Evolutionary conservation across 2,329 filamentous ascomycete species (phyloP).

Genomic region (Trichothecium sympodiale): DNA sequence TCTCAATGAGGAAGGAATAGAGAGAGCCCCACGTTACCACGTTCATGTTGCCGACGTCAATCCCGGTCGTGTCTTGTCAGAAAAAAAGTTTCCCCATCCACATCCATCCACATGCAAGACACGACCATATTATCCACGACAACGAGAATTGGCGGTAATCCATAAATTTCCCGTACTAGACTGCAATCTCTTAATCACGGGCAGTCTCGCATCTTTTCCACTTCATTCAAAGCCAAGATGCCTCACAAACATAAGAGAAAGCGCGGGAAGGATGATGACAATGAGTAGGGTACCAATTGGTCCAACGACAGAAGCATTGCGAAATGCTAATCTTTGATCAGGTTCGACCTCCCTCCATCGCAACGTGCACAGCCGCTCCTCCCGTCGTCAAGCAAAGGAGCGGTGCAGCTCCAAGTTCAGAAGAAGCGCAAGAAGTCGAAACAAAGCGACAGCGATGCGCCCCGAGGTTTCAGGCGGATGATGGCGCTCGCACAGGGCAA

Average conservation of each 20-base stretch:
- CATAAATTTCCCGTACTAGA: too few relatives aligned
- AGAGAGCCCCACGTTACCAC: too few relatives aligned
- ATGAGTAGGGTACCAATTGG: constrained; percentile 32
- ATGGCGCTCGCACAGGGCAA: constrained; percentile 64
- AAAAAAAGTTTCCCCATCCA: too few relatives aligned
- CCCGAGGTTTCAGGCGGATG: constrained; percentile 74
- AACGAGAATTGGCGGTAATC: too few relatives aligned
- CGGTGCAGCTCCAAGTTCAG: constrained; percentile 11
- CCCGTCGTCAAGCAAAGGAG: constrained; percentile 21
- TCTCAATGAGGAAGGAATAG: too few relatives aligned
- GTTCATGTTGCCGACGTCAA: too few relatives aligned
- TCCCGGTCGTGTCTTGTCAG: too few relatives aligned
- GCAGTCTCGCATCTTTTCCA: too few relatives aligned
- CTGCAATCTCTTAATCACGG: too few relatives aligned
- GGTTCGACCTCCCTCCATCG: constrained; percentile 37
- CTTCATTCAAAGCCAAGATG: constrained; percentile 36
- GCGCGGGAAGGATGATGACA: constrained; percentile 38
- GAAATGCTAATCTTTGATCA: constrained; percentile 12
- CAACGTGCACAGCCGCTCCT: constrained; percentile 37
- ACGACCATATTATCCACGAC: too few relatives aligned
- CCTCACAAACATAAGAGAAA: constrained; percentile 76
- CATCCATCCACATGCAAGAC: too few relatives aligned
- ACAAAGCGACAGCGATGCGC: constrained; percentile 61
- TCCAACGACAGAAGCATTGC: neutral
- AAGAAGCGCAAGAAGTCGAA: constrained; percentile 33